Evolutionary conservation across 305 asterid genomes (phyloP).

Genomic region (Fraxinus paxiana): DNA sequence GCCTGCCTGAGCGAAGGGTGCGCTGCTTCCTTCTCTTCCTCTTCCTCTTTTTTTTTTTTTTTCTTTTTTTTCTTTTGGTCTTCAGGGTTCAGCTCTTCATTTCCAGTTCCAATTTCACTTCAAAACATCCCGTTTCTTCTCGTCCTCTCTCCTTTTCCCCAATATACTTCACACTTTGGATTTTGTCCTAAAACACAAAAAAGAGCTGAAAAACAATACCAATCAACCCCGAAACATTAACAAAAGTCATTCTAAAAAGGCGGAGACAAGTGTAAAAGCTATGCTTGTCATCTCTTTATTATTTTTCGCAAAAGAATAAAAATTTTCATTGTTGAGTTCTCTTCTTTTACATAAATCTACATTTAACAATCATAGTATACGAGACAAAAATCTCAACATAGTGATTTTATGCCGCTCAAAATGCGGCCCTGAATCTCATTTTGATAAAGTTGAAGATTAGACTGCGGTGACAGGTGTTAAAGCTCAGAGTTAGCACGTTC

Average conservation of each 20-base stretch:
- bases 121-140: background rate
- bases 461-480: slow-evolving; percentile 22
- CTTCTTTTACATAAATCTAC: background rate
- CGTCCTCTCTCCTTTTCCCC: background rate
- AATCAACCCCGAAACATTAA: background rate
- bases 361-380: background rate
- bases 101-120: background rate
- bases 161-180: background rate
- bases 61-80: background rate
- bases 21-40: background rate
- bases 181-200: background rate
- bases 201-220: background rate
- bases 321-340: background rate
- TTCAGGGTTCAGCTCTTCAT: too few species aligned
- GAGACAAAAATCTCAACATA: background rate
- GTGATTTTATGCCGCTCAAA: background rate
- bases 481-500: slow-evolving; percentile 27
- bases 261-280: background rate
- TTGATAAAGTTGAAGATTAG: background rate
- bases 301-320: background rate
- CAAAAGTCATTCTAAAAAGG: background rate
- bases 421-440: background rate
- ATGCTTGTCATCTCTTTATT: background rate
- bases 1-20: background rate
- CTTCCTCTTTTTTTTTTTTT: too few species aligned